These are phyloP conservation scores for Neodidymelliopsis sp. DNA, from an alignment of 2,329 filamentous ascomycete species.

Conservation along the genomic window DNA sequence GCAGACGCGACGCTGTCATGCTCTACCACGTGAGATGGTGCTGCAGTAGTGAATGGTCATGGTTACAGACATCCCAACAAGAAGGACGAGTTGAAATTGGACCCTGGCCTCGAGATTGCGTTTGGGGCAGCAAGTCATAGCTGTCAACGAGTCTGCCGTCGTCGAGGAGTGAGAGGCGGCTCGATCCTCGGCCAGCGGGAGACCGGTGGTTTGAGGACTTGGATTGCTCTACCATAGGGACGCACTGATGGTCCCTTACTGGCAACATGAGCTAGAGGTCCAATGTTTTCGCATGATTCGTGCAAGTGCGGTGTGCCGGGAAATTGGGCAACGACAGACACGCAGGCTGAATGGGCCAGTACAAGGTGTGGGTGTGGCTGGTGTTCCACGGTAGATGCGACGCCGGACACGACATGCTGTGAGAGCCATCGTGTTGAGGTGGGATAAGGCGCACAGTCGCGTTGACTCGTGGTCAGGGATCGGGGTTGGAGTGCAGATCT, in stretches of 20 bases:
- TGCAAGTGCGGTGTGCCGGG: conserved; percentile 9
- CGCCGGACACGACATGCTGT: conserved; percentile 6
- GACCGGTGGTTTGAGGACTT: background rate
- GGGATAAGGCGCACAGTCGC: background rate
- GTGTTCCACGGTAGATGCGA: conserved; percentile 7
- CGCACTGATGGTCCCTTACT: conserved; percentile 8
- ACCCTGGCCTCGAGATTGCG: background rate
- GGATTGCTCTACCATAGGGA: conserved; percentile 4
- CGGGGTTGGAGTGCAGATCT: conserved; percentile 1
- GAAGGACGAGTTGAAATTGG: background rate
- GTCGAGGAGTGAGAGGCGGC: background rate
- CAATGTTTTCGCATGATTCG: conserved; percentile 1
- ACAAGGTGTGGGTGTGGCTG: conserved; percentile 1
- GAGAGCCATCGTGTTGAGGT: background rate
- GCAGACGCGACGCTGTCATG: background rate
- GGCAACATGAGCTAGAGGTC: background rate
- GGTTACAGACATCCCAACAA: conserved; percentile 1
- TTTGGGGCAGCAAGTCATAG: background rate
- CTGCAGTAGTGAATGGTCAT: conserved; percentile 8
- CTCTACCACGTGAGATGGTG: conserved; percentile 9
- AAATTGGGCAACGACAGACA: background rate
- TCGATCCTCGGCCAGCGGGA: background rate
- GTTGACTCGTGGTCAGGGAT: conserved; percentile 6
- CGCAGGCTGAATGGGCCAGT: background rate
- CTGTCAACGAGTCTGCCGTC: background rate